Conservation (phyloP, 2,329 filamentous ascomycete genomes). For the Alternaria brassicae region DNA sequence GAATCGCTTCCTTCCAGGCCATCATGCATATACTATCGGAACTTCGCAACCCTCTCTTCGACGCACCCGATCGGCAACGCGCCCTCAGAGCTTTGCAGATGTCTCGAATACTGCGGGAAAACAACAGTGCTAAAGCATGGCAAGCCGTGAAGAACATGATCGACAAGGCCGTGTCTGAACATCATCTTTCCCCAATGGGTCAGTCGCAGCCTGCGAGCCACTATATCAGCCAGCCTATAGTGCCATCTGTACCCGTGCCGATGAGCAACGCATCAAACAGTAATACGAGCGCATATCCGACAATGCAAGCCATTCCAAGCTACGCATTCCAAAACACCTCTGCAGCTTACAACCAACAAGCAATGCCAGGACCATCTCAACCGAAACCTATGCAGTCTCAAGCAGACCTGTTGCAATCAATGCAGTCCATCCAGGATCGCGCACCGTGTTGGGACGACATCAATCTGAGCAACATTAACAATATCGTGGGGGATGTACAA, state of each 20-base stretch:
- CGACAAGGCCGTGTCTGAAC: conserved; percentile 43
- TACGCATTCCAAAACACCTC: conserved; percentile 21
- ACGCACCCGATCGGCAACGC: conserved; percentile 44
- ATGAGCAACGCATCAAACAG: conserved; percentile 16
- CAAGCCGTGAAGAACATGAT: conserved; percentile 49
- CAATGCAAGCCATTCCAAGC: conserved; percentile 23
- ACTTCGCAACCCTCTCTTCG: conserved; percentile 48
- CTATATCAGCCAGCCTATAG: conserved; percentile 19
- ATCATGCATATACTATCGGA: conserved; percentile 52
- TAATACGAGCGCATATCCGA: conserved; percentile 25
- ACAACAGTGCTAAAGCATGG: conserved; percentile 48
- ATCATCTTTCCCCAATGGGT: conserved; percentile 24
- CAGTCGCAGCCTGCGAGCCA: conserved; percentile 27
- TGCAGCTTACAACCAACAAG: conserved; percentile 10
- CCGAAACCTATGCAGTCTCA: conserved; percentile 12
- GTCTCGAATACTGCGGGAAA: conserved; percentile 41
- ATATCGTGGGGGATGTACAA: conserved; percentile 39
- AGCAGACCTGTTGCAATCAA: conserved; percentile 16
- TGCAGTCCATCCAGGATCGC: conserved; percentile 23
- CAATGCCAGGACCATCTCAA: conserved; percentile 10
- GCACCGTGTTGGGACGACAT: conserved; percentile 43
- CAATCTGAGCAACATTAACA: conserved; percentile 45
- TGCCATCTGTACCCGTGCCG: conserved; percentile 11
- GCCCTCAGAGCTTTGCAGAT: conserved; percentile 45
- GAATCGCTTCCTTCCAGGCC: conserved; percentile 45